phyloP scores from a whole-genome alignment of 1,284 basidiomycete species.

The Leccinum angustisporum region DNA sequence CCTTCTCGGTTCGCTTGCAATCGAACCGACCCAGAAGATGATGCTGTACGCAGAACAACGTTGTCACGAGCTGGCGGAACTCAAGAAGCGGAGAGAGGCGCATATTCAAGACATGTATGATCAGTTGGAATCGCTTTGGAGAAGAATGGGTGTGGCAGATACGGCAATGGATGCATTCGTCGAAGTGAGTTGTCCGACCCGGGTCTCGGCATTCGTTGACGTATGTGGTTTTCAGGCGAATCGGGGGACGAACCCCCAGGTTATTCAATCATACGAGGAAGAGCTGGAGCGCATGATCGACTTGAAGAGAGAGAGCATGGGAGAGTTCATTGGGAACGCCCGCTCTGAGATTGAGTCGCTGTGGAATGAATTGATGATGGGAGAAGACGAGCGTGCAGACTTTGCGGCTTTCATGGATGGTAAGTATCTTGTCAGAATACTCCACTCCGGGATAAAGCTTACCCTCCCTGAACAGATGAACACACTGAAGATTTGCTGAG shows the following conservation, averaged over 20 bases:
- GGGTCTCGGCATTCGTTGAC: background rate
- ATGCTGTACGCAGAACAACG: slow-evolving; percentile 61
- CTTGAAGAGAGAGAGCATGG: slow-evolving; percentile 86
- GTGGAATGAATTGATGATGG: slow-evolving; percentile 87
- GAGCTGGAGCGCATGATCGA: slow-evolving; percentile 91
- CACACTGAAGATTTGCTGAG: slow-evolving; percentile 86
- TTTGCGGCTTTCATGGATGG: slow-evolving; percentile 83
- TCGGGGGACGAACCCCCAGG: slow-evolving; percentile 74
- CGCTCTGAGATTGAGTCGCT: slow-evolving; percentile 78
- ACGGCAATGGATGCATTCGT: slow-evolving; percentile 80
- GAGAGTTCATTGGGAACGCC: slow-evolving; percentile 81
- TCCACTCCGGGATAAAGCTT: background rate
- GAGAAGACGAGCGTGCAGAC: slow-evolving; percentile 78
- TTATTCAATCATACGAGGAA: slow-evolving; percentile 78
- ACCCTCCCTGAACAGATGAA: slow-evolving; percentile 57
- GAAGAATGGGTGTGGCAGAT: slow-evolving; percentile 70
- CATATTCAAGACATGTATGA: slow-evolving; percentile 87
- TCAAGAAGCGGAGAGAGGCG: slow-evolving; percentile 67
- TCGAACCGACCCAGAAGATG: slow-evolving; percentile 68
- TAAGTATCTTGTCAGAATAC: slow-evolving; percentile 36
- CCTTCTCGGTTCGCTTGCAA: slow-evolving; percentile 46
- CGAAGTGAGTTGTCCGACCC: slow-evolving; percentile 43
- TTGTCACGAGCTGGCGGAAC: slow-evolving; percentile 61
- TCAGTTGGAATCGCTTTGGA: slow-evolving; percentile 81
- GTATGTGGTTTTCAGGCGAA: slow-evolving; percentile 36